These are phyloP conservation scores for Dictyostelium gargantuum DNA, from an alignment of 208 protist genomes.

Conservation along the genomic window DNA sequence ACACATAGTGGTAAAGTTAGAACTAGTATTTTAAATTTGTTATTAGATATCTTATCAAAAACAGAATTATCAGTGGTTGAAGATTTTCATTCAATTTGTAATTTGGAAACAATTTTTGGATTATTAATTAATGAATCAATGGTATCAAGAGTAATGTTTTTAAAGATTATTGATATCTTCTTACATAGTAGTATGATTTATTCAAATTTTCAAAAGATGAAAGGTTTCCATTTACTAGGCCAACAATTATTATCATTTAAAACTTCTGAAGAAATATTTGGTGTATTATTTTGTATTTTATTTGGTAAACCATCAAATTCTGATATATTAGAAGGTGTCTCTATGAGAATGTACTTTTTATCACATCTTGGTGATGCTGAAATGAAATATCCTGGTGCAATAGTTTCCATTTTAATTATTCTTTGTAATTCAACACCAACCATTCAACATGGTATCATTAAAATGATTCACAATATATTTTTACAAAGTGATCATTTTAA, in stretches of 20 bases:
- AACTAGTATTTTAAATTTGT: background rate
- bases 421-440: background rate
- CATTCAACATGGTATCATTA: conserved; percentile 37
- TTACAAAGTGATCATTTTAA: conserved; percentile 40
- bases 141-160: background rate
- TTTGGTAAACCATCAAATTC: conserved; percentile 30
- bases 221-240: conserved; percentile 60
- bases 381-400: conserved; percentile 17
- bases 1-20: background rate
- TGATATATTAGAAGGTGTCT: background rate
- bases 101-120: conserved; percentile 34
- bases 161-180: conserved; percentile 47
- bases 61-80: conserved; percentile 1
- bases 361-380: background rate
- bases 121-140: conserved; percentile 17
- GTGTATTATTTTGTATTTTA: conserved; percentile 57
- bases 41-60: conserved; percentile 21
- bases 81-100: conserved; percentile 50
- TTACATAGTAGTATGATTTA: conserved; percentile 2
- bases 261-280: conserved; percentile 46
- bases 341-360: conserved; percentile 42
- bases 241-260: background rate
- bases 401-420: conserved; percentile 27
- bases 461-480: conserved; percentile 64
- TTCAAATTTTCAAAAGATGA: conserved; percentile 41